These are phyloP conservation scores for Exserohilum rostratum DNA, from an alignment of 2,329 filamentous ascomycete species.

Conservation along the genomic window DNA sequence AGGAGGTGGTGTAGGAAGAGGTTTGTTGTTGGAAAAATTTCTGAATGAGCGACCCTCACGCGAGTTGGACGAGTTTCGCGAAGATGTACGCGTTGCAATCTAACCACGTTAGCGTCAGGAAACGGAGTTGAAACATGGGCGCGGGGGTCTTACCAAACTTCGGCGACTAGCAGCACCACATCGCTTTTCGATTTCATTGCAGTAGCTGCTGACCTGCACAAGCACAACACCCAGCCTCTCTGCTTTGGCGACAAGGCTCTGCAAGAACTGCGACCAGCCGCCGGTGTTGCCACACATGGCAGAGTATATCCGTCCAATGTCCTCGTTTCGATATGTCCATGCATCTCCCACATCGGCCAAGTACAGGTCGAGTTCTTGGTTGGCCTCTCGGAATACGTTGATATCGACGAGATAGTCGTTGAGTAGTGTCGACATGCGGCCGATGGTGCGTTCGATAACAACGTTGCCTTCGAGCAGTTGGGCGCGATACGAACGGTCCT, in stretches of 20 bases:
- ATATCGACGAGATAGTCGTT: slow-evolving; percentile 81
- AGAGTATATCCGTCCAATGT: slow-evolving; percentile 75
- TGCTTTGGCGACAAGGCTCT: slow-evolving; percentile 74
- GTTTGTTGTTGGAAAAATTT: slow-evolving; percentile 45
- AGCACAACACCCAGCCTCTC: slow-evolving; percentile 72
- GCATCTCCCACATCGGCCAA: slow-evolving; percentile 69
- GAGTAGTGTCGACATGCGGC: slow-evolving; percentile 76
- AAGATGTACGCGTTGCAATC: slow-evolving; percentile 48
- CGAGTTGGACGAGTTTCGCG: slow-evolving; percentile 44
- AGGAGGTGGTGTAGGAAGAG: slow-evolving; percentile 42
- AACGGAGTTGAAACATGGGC: background rate
- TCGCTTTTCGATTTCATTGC: slow-evolving; percentile 83
- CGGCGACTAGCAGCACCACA: slow-evolving; percentile 83
- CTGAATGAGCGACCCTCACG: slow-evolving; percentile 41
- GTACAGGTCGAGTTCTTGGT: slow-evolving; percentile 77
- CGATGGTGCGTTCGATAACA: slow-evolving; percentile 86
- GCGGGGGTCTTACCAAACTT: slow-evolving; percentile 65
- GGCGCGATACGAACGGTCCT: slow-evolving; percentile 79
- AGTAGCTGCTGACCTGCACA: slow-evolving; percentile 74
- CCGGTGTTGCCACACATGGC: slow-evolving; percentile 94
- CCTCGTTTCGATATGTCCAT: slow-evolving; percentile 62
- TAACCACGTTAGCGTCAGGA: slow-evolving; percentile 23
- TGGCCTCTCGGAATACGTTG: slow-evolving; percentile 75
- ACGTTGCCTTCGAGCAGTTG: slow-evolving; percentile 88
- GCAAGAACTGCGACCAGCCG: slow-evolving; percentile 83